Conservation (phyloP, 805 yeast species). For the Saturnispora silvae region DNA sequence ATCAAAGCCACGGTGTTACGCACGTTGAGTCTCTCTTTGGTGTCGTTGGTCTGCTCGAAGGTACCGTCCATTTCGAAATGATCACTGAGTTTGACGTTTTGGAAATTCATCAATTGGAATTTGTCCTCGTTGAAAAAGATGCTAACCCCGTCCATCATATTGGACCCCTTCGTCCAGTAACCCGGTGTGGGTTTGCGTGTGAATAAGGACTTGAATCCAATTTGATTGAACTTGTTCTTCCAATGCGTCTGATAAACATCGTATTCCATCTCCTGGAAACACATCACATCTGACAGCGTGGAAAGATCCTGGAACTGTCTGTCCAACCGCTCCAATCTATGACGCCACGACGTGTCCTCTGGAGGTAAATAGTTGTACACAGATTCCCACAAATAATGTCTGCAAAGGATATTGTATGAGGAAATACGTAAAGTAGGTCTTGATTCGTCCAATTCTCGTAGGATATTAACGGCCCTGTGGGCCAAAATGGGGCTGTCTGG, state of each 20-base stretch:
- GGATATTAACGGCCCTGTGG: constrained; percentile 12
- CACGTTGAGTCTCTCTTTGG: constrained; percentile 28
- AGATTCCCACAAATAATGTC: constrained; percentile 49
- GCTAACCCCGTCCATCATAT: constrained; percentile 51
- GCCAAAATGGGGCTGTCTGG: constrained; percentile 12
- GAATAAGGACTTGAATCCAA: constrained; percentile 37
- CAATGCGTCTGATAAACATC: constrained; percentile 21
- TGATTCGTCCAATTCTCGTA: constrained; percentile 7
- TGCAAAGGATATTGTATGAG: constrained; percentile 26
- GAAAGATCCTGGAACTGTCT: constrained; percentile 27
- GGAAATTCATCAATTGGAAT: constrained; percentile 31
- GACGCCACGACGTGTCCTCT: constrained; percentile 37
- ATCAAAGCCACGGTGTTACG: constrained; percentile 51
- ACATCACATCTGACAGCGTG: constrained; percentile 41
- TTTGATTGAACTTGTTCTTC: constrained; percentile 14
- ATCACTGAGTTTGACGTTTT: constrained; percentile 26
- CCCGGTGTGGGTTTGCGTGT: constrained; percentile 40
- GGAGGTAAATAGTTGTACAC: constrained; percentile 43
- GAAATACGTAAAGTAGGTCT: constrained; percentile 19
- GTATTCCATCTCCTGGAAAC: constrained; percentile 31
- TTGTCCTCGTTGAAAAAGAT: constrained; percentile 39
- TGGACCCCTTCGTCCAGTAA: constrained; percentile 39
- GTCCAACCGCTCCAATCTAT: constrained; percentile 35
- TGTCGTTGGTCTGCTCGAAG: constrained; percentile 27
- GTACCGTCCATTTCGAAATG: constrained; percentile 17